phyloP scores from a whole-genome alignment of 1,284 basidiomycete genomes.

The Tilletiopsis washingtonensis region DNA sequence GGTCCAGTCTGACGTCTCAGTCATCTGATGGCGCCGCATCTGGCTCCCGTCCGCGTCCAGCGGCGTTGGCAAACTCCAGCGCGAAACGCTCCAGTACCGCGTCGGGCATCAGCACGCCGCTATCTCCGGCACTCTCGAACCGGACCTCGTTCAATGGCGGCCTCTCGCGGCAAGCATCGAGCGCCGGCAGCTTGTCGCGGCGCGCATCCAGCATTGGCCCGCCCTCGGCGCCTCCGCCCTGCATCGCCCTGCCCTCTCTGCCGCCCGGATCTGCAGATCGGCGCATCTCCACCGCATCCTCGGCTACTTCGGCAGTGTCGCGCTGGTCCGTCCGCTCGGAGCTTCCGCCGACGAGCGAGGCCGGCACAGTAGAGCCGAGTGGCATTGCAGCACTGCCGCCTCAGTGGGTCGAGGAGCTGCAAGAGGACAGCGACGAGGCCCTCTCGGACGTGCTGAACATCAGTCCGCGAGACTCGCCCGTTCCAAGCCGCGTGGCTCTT shows the following conservation, averaged over 20 bases:
- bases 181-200: too few relatives aligned
- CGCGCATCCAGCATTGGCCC: background rate
- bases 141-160: background rate
- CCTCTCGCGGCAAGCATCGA: too few relatives aligned
- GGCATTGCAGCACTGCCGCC: background rate
- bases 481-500: background rate
- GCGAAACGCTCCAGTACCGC: too few relatives aligned
- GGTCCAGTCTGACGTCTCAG: background rate
- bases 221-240: too few relatives aligned
- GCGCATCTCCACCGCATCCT: background rate
- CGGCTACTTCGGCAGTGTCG: background rate
- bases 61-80: too few relatives aligned
- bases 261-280: background rate
- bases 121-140: background rate
- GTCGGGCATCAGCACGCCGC: too few relatives aligned
- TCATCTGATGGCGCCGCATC: too few relatives aligned
- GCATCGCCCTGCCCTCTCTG: background rate
- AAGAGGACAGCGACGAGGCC: slow-evolving; percentile 9
- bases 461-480: background rate
- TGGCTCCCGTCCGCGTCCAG: too few relatives aligned
- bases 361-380: background rate
- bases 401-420: background rate
- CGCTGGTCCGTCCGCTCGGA: background rate
- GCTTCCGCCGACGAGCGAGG: too few relatives aligned
- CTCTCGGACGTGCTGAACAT: slow-evolving; percentile 17